Base-by-base conservation (phyloP, 345 rosid species). In the Camelina sativa region DNA sequence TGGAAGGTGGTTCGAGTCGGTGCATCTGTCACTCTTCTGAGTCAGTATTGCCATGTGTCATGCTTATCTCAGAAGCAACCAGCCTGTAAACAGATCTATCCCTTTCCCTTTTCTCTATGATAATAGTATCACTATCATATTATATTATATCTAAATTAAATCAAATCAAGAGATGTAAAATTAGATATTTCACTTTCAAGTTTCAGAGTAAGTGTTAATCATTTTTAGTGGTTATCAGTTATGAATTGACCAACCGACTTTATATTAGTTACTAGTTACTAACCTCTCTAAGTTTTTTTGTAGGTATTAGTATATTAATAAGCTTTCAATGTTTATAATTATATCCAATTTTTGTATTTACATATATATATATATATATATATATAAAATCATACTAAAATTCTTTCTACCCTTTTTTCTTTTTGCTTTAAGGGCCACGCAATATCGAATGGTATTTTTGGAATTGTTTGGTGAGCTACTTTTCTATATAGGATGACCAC, bases 381-480 rank as follows among this genome's bases (percentile, higher is more conserved):
- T 1, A 11, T 2, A 8, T 8, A 38, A 54, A 57, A 17, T 7
- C 28, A 25, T 25, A 15, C 1, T 41, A 30, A 52, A 11, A 32
- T 55, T 20, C 8, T 11, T 15, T 15, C 28, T 56, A 23, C 34
- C 38, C 38, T 1, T 35, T 56, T 19, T 7, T 54, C 1, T 35
- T 56, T 19, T 7, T 54, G 48, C 12, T 44, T 56, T 22, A 65
- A 11, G 20, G 68, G 38, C 32, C 59, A 41, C 65, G 41, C 71
- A 65, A 37, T 57, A 17, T 55, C 5, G 50, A 37, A 65, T 11
- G 59, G 46, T 75, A 37, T 38, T 47, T 25, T 40, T 25, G 52
- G 62, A 59, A 20, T 43, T 15, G 16, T 54, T 62, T 55, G 78
- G 72, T 74, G 37, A 66, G 67, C 78, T 66, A 67, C 67, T 47